Base-by-base conservation (phyloP, 176 grass and related monocot genomes). In the Paspalum notatum region DNA sequence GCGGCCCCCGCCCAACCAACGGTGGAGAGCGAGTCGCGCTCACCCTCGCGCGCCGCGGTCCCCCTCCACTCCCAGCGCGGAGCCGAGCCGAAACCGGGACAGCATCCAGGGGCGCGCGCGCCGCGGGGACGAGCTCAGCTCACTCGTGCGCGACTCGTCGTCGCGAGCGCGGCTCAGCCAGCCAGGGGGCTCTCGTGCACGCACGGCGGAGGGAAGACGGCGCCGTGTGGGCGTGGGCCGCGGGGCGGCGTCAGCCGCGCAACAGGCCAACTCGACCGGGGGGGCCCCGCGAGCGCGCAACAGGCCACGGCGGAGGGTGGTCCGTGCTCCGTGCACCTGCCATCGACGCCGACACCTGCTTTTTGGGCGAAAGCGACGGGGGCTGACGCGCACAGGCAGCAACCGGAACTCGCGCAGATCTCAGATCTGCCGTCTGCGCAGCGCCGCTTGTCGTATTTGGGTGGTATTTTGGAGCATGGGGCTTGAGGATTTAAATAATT, bases 331-430 rank as follows among this genome's bases (percentile, higher is more conserved):
- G 4, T 0, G 10, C 57, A 4, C 20, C 71, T 50, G 76, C 76
- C 46, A 49, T 38, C 2, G 81, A 75, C 45, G 0, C 61, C 45
- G 81, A 57, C 86, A 13, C n/a, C 50, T 16, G 10, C 87, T 85
- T 89, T 89, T 89, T 81, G 0, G 71, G 11, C 12, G 87, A 89
- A 50, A 64, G 87, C 82, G 87, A 85, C 16, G 63, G 56, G 48
- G 22, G 46, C 10, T 59, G 21, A 63, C 76, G 16, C 14, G 2
- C 24, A 13, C 32, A 26, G 9, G 18, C 39, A 12, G 68, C 68
- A 65, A 65, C 24, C 47, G 15, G 16, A 71, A 48, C 48, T 21
- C 40, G 11, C 3, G 67, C 66, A 72, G 86, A 78, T 88, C 81
- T 84, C 67, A 79, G 81, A 88, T 87, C 75, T 74, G 59, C 25